Conservation (phyloP, 1,284 basidiomycete genomes). For the Apiotrichum montevideense region DNA sequence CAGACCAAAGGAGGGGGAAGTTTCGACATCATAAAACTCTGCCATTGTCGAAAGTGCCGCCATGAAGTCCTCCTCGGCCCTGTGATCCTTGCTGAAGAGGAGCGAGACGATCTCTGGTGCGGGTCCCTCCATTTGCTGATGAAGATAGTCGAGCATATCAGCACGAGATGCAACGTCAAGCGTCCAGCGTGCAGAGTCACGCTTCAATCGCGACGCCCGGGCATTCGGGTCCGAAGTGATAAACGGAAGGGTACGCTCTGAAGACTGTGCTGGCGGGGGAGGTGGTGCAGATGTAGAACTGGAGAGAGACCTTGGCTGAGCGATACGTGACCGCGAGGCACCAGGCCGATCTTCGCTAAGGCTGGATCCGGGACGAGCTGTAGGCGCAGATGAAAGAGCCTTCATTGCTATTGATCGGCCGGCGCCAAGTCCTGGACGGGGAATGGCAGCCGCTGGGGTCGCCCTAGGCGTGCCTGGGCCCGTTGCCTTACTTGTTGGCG, state of each 20-base stretch:
- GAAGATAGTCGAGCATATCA: conserved; percentile 78
- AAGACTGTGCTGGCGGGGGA: conserved; percentile 1
- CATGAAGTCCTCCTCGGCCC: conserved; percentile 87
- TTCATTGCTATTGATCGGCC: conserved; percentile 42
- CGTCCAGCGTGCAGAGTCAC: conserved; percentile 75
- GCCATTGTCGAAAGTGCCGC: conserved; percentile 65
- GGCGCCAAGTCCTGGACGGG: conserved; percentile 14
- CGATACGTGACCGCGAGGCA: conserved; percentile 23
- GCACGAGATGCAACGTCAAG: conserved; percentile 63
- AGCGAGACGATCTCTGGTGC: conserved; percentile 67
- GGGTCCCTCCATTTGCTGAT: conserved; percentile 85
- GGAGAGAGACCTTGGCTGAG: conserved; percentile 13
- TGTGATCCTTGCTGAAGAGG: conserved; percentile 94
- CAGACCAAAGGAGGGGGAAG: conserved; percentile 57
- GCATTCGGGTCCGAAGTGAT: conserved; percentile 63
- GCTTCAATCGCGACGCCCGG: conserved; percentile 66
- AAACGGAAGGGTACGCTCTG: conserved; percentile 52
- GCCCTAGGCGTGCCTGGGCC: not conserved
- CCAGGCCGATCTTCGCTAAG: conserved; percentile 26
- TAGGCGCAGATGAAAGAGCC: conserved; percentile 32
- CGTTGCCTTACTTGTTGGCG: conserved; percentile 14
- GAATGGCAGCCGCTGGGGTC: not conserved
- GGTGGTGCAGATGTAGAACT: conserved; percentile 20
- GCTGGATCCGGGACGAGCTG: conserved; percentile 26
- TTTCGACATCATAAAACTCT: conserved; percentile 65